Evolutionary conservation across 2,329 filamentous ascomycete genomes (phyloP).

Genomic region (Colletotrichum cordylinicola): DNA sequence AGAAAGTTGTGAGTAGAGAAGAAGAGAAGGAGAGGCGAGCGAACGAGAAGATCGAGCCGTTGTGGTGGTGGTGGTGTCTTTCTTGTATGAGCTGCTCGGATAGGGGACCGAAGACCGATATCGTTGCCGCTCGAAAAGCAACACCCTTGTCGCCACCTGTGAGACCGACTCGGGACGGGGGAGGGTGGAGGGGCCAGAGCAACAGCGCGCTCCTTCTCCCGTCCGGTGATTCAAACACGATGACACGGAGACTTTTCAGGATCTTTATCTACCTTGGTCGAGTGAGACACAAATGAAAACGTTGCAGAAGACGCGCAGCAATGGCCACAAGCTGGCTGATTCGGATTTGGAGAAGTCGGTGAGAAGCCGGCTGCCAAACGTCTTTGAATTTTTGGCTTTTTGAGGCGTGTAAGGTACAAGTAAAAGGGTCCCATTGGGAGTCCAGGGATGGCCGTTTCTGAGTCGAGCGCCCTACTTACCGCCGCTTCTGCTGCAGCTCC

Average conservation of each 20-base stretch:
- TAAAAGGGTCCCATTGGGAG: background rate
- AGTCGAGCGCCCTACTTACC: background rate
- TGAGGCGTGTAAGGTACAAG: background rate
- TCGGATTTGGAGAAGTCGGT: background rate
- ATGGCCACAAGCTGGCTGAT: background rate
- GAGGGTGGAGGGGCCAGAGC: background rate
- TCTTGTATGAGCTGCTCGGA: constrained; percentile 12
- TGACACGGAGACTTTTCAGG: background rate
- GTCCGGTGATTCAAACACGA: background rate
- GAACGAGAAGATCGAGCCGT: background rate
- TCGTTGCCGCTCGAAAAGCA: constrained; percentile 7
- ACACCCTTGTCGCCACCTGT: constrained; percentile 20
- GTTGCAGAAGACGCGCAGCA: background rate
- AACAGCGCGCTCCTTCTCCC: background rate
- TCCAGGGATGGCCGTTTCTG: background rate
- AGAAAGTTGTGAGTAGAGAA: background rate
- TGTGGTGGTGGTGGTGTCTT: background rate
- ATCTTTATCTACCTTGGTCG: background rate
- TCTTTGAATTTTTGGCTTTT: background rate
- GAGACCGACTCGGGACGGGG: background rate
- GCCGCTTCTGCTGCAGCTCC: background rate
- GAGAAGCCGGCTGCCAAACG: background rate
- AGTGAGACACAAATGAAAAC: background rate
- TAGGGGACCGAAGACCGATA: constrained; percentile 16
- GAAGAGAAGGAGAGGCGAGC: background rate